Evolutionary conservation across 805 yeast species (phyloP).

Genomic region (Zygotorulaspora florentina): DNA sequence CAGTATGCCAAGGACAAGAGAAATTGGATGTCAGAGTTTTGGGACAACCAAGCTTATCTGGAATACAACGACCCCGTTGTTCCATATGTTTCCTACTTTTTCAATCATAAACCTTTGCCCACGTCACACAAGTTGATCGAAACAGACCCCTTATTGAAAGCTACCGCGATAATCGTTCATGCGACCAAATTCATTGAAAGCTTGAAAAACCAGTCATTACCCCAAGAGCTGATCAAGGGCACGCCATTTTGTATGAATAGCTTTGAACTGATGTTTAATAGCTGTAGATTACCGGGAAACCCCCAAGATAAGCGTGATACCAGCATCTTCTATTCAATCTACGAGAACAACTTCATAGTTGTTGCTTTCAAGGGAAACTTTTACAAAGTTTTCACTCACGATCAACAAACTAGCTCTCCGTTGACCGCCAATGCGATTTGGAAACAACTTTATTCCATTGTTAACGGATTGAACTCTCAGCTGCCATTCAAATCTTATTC

Average conservation of each 20-base stretch:
- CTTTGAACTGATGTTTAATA: slow-evolving; percentile 86
- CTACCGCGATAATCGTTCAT: slow-evolving; percentile 67
- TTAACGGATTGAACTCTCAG: slow-evolving; percentile 32
- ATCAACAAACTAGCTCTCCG: slow-evolving; percentile 37
- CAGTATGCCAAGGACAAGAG: slow-evolving; percentile 53
- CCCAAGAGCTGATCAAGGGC: slow-evolving; percentile 72
- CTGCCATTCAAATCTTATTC: slow-evolving; percentile 23
- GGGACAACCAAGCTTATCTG: slow-evolving; percentile 93
- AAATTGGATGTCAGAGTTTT: slow-evolving; percentile 87
- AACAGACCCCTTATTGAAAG: slow-evolving; percentile 62
- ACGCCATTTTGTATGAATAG: slow-evolving; percentile 94
- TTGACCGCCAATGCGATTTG: slow-evolving; percentile 48
- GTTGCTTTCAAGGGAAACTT: slow-evolving; percentile 74
- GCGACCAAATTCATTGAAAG: slow-evolving; percentile 62
- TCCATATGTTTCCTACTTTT: slow-evolving; percentile 90
- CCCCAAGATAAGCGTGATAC: slow-evolving; percentile 50
- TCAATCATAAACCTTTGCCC: slow-evolving; percentile 65
- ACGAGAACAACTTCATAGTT: slow-evolving; percentile 59
- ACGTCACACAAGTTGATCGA: slow-evolving; percentile 44
- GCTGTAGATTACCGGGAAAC: slow-evolving; percentile 65
- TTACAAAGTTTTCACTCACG: slow-evolving; percentile 69
- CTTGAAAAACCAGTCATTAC: slow-evolving; percentile 67
- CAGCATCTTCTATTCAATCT: slow-evolving; percentile 47
- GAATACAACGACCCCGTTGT: slow-evolving; percentile 91
- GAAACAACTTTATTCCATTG: slow-evolving; percentile 56